A percentile compares a stretch with the other conserved stretches of the same genome.
Conservation (phyloP, 257 asterid genomes). For the Osmanthus fragrans region DNA sequence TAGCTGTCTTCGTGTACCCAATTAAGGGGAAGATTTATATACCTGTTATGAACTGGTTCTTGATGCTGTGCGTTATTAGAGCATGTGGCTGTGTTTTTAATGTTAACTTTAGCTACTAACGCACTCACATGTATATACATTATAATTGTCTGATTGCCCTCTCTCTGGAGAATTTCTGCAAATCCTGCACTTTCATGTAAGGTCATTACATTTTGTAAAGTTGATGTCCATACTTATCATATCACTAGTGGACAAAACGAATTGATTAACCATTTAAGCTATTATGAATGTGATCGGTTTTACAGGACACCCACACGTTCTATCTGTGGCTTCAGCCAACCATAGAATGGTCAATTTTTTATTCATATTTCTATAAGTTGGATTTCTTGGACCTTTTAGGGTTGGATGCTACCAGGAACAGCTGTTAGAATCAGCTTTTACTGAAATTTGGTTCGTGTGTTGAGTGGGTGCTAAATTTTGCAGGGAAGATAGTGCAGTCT, state of each 20-base stretch:
- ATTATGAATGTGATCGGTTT: background rate
- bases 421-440: conserved; percentile 10
- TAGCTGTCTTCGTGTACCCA: conserved; percentile 13
- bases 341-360: no score
- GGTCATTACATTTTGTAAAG: no score
- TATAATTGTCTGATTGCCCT: background rate
- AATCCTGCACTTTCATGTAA: background rate
- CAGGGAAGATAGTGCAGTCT: conserved; percentile 98
- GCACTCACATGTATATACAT: background rate
- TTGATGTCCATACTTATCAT: no score
- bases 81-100: background rate
- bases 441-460: conserved; percentile 5
- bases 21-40: background rate
- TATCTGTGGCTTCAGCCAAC: background rate
- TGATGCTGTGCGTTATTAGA: background rate
- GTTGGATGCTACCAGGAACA: conserved; percentile 12
- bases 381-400: background rate
- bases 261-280: background rate
- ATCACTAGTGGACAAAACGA: background rate
- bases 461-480: conserved; percentile 32
- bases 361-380: background rate
- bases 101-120: background rate
- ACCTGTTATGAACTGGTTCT: conserved; percentile 4
- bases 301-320: background rate
- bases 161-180: background rate